These are phyloP conservation scores for Rosa chinensis DNA, from an alignment of 306 rosid species.

Conservation along the genomic window DNA sequence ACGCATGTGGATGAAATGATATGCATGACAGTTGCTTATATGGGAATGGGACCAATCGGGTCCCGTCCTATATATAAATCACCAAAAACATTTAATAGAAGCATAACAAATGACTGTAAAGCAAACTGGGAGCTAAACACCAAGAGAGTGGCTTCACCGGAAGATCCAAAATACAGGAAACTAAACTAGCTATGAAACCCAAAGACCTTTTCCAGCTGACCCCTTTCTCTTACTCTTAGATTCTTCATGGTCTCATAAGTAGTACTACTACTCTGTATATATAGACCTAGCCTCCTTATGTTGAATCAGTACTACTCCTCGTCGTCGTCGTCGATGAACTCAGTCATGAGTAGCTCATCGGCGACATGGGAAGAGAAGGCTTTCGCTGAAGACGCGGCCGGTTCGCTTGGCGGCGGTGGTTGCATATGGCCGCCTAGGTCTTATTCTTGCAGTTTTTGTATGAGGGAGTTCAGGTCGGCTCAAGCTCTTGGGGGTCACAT, in stretches of 20 bases:
- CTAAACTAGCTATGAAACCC: not conserved
- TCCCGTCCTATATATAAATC: slow-evolving; percentile 23
- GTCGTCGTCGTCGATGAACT: slow-evolving; percentile 24
- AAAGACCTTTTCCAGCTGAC: slow-evolving; percentile 15
- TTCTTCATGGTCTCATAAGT: slow-evolving; percentile 8
- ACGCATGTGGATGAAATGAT: slow-evolving; percentile 43
- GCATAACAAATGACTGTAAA: slow-evolving; percentile 21
- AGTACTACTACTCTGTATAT: slow-evolving; percentile 10
- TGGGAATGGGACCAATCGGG: slow-evolving; percentile 22
- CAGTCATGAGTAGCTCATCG: slow-evolving; percentile 14
- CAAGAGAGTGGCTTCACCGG: slow-evolving; percentile 42
- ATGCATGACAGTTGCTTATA: slow-evolving; percentile 42
- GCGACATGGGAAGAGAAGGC: slow-evolving; percentile 81
- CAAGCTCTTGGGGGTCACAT: slow-evolving; percentile 99
- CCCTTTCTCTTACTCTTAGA: slow-evolving; percentile 9
- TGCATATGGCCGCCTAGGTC: slow-evolving; percentile 91
- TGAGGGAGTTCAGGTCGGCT: slow-evolving; percentile 85
- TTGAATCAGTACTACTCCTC: slow-evolving; percentile 1
- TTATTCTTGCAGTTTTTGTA: slow-evolving; percentile 77
- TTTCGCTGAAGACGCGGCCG: slow-evolving; percentile 72
- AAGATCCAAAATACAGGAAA: slow-evolving; percentile 38
- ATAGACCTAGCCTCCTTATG: not conserved
- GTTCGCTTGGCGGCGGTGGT: slow-evolving; percentile 44
- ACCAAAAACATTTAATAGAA: slow-evolving; percentile 18
- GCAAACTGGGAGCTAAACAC: slow-evolving; percentile 30